Percentiles rank a stretch among this genome's conserved stretches.
Evolutionary conservation across 345 rosid genomes (phyloP).

Genomic region (Nephelium lappaceum): DNA sequence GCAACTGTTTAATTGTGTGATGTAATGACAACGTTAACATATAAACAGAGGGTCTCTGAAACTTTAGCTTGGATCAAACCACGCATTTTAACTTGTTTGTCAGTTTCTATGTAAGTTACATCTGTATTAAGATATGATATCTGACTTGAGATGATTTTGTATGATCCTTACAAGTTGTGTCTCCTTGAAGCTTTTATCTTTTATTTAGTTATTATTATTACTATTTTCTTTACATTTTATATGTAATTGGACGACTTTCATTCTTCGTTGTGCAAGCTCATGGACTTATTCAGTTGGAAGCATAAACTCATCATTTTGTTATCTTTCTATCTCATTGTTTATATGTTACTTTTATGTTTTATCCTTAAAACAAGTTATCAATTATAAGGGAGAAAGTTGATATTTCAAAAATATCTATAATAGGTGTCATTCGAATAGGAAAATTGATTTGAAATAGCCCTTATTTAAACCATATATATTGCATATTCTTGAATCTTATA

Average conservation of each 20-base stretch:
- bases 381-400: background rate
- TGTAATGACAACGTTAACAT: background rate
- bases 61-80: slow-evolving; percentile 8
- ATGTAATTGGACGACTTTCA: background rate
- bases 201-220: background rate
- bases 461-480: background rate
- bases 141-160: slow-evolving; percentile 7
- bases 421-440: background rate
- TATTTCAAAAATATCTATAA: background rate
- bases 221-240: background rate
- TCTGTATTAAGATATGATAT: slow-evolving; percentile 5
- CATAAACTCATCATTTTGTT: background rate
- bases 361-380: background rate
- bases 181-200: background rate
- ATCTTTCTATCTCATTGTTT: background rate
- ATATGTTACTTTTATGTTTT: background rate
- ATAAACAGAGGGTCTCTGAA: background rate
- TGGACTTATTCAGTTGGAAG: background rate
- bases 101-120: background rate
- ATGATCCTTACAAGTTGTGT: background rate
- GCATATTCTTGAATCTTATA: slow-evolving; percentile 4
- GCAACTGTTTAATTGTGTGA: background rate
- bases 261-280: background rate
- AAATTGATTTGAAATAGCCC: background rate
- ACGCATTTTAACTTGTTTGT: background rate